Evolutionary conservation across 495 filamentous ascomycete species (phyloP), one percentile per base, ranked within the genome.

Genomic region (Penicillium coffeae): DNA sequence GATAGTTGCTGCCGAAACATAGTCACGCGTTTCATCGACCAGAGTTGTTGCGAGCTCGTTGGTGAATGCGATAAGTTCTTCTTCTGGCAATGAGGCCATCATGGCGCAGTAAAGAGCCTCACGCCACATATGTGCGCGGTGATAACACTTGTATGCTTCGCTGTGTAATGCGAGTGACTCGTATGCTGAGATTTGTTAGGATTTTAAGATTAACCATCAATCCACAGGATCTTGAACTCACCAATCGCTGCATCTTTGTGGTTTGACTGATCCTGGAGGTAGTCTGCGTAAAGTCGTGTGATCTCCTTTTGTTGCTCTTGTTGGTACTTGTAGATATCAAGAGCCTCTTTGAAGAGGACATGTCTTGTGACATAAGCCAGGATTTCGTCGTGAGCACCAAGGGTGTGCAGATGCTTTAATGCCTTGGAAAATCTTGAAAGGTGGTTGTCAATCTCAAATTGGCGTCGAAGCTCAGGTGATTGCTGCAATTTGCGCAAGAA

Each of bases 401-500:
- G 64, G 0, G 76, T 73, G 51, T 88, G 78, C 6, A 98, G 79
- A 64, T 92, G 84, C 1, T 60, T 64, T 14, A 97, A 69, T 7
- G 93, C 93, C 71, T 95, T 96, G 14, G 68, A 59, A 47, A 79
- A 79, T 10, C 89, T 82, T 5, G 77, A 77, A 3, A 98, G 81
- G 52, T 92, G 80, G 62, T 97, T 84, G 64, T 97, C 93, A 42
- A 98, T 95, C 34, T 83, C 81, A 54, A 88, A 96, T 35, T 83
- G 78, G 22, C 86, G 81, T 15, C 88, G 81, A 14, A 84, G 65
- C 16, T 78, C 70, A 0, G 84, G 65, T 59, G 93, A 74, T 42
- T 84, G 74, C 61, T 96, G 89, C 8, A 96, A 77, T 16, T 82
- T 84, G 59, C 95, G 89, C 35, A 97, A 78, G 65, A 95, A 96